Conservation (phyloP, 768 basidiomycete genomes). For the Tulasnella sp. region DNA sequence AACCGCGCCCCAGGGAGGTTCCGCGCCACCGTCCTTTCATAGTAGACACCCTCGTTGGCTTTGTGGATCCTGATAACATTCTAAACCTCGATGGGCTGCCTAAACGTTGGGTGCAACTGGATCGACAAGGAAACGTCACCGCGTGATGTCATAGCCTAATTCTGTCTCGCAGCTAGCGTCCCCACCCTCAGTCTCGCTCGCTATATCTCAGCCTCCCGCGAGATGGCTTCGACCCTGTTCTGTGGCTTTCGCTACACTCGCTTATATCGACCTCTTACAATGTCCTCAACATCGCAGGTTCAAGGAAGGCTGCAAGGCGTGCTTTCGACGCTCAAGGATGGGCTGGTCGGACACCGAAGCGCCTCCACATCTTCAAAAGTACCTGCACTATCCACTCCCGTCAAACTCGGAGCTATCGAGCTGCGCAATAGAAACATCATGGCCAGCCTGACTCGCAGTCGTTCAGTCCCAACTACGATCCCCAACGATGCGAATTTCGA, state of each 20-base stretch:
- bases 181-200: not conserved
- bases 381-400: slow-evolving; percentile 38
- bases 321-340: not conserved
- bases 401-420: slow-evolving; percentile 47
- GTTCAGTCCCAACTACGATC: slow-evolving; percentile 46
- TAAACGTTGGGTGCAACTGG: not conserved
- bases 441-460: slow-evolving; percentile 51
- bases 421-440: slow-evolving; percentile 50
- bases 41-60: too few relatives aligned
- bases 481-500: slow-evolving; percentile 50
- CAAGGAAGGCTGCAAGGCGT: not conserved
- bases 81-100: not conserved
- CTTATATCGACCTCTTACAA: not conserved
- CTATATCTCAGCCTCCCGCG: not conserved
- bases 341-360: not conserved
- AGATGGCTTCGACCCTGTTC: not conserved
- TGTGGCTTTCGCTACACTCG: not conserved
- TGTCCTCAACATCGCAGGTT: not conserved
- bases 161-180: not conserved
- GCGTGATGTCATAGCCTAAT: not conserved
- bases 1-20: too few relatives aligned
- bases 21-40: too few relatives aligned
- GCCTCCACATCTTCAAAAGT: not conserved
- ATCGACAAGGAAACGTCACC: not conserved
- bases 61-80: too few relatives aligned